Base-by-base conservation (phyloP, 352 stramenopile genomes). In the Globisporangium radiosum region DNA sequence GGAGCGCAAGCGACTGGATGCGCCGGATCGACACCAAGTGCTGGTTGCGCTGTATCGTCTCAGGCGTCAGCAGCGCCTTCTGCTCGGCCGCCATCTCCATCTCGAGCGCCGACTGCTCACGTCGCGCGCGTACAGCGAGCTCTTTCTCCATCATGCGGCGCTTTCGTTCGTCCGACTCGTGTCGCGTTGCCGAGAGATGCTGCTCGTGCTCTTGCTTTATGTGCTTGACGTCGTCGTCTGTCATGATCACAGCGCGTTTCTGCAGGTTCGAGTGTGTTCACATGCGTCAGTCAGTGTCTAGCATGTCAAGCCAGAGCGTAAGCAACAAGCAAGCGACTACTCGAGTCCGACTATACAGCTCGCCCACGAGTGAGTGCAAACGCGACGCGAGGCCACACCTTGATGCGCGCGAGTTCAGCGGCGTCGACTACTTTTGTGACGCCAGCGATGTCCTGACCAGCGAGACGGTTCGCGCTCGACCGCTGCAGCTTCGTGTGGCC, bases 131-230 rank as follows among this genome's bases (percentile, higher is more conserved):
- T 44, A 90, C 81, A 63, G 75, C 65, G 10, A 88, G 60, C 62
- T 90, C 80, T 56, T 92, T 90, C 57, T 92, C 77, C 68, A 89
- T 75, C 80, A 92, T 90, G 19, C 69, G 70, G 2, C 69, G 73
- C 64, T 92, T 92, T 17, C 78, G 78, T 44, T 90, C 78, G 42
- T 90, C 64, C 0, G 79, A 77, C 37, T 85, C 77, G 25, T 87
- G 71, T 3, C 81, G 67, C 33, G 82, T 66, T 7, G 58, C 77
- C 15, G 70, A 55, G 10, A 78, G 60, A 54, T 81, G 65, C 38
- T 70, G 58, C 44, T 88, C 68, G 1, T 73, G 68, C 17, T 85
- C 68, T 7, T 73, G 49, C 54, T 84, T 76, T 8, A 74, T 50
- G 14, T 71, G 56, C 25, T 61, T 63, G 5, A 77, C 42, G n/a